phyloP scores from a whole-genome alignment of 2,329 filamentous ascomycete species.

The Rachicladosporium sp. region DNA sequence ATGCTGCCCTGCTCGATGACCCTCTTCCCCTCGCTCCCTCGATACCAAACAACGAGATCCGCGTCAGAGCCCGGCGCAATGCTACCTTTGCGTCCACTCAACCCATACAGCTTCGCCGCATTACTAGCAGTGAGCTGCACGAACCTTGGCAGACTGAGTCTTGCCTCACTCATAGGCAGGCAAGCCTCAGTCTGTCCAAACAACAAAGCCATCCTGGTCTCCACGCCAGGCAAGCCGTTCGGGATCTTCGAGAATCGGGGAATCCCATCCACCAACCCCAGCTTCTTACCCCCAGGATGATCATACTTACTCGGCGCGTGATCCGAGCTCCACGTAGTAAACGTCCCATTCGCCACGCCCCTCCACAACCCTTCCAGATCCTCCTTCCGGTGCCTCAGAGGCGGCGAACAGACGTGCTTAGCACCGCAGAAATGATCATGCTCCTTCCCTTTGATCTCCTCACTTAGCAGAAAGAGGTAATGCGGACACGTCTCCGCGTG shows the following conservation, averaged over 20 bases:
- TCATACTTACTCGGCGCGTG: constrained; percentile 29
- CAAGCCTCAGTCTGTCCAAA: constrained; percentile 25
- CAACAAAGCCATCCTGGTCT: constrained; percentile 30
- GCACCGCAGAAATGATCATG: constrained; percentile 25
- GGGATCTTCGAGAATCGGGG: constrained; percentile 30
- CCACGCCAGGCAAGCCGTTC: constrained; percentile 32
- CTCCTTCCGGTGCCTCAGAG: constrained; percentile 19
- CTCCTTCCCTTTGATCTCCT: constrained; percentile 20
- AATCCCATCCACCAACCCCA: constrained; percentile 24
- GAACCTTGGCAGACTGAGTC: constrained; percentile 27
- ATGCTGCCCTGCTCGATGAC: constrained; percentile 33
- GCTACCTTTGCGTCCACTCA: constrained; percentile 28
- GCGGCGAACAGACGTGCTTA: constrained; percentile 25
- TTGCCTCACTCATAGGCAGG: constrained; percentile 12
- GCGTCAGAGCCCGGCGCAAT: constrained; percentile 33
- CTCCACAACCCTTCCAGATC: constrained; percentile 25
- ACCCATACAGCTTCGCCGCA: constrained; percentile 33
- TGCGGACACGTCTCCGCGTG: constrained; percentile 28
- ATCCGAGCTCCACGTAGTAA: constrained; percentile 24
- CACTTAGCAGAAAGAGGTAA: constrained; percentile 23
- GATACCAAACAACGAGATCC: constrained; percentile 34
- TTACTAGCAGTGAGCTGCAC: constrained; percentile 33
- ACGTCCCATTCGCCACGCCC: constrained; percentile 24
- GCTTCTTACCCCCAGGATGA: constrained; percentile 26
- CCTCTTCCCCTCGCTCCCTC: constrained; percentile 15